Conservation (phyloP, 164 flowering plant species). For the Brasenia schreberi region DNA sequence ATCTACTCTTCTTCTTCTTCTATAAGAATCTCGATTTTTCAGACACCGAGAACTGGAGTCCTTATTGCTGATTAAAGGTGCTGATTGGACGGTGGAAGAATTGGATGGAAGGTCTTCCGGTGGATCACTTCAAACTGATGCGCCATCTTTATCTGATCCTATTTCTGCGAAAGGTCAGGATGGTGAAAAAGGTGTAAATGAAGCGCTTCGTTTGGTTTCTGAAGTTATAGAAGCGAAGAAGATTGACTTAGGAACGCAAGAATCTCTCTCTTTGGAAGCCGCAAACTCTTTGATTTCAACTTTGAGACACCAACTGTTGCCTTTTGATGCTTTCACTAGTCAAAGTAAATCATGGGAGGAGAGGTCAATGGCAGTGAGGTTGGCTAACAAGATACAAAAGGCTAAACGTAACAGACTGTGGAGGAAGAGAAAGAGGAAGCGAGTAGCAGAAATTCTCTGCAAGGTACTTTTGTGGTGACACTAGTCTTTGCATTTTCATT, state of each 20-base stretch:
- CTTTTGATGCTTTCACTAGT: conserved; percentile 46
- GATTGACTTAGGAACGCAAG: conserved; percentile 34
- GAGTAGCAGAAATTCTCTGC: conserved; percentile 39
- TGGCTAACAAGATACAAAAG: conserved; percentile 46
- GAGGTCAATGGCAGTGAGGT: conserved; percentile 50
- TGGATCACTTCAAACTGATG: background rate
- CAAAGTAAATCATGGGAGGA: conserved; percentile 72
- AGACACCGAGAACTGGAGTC: conserved; percentile 64
- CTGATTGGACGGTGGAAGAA: conserved; percentile 9
- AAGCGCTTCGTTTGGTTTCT: conserved; percentile 10
- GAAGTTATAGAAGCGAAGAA: conserved; percentile 28
- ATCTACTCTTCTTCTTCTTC: background rate
- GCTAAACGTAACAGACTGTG: conserved; percentile 62
- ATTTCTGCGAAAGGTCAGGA: background rate
- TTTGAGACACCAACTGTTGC: conserved; percentile 52
- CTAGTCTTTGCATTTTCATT: background rate
- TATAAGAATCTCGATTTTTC: background rate
- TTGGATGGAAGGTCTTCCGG: conserved; percentile 5
- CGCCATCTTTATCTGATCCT: background rate
- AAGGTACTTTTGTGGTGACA: conserved; percentile 28
- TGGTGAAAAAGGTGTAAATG: conserved; percentile 5
- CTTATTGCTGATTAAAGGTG: conserved; percentile 26
- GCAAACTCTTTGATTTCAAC: conserved; percentile 40
- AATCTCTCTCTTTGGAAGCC: conserved; percentile 42
- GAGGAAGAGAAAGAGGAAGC: conserved; percentile 75